Conservation (phyloP, 1,284 basidiomycete species). For the Meira miltonrushii region DNA sequence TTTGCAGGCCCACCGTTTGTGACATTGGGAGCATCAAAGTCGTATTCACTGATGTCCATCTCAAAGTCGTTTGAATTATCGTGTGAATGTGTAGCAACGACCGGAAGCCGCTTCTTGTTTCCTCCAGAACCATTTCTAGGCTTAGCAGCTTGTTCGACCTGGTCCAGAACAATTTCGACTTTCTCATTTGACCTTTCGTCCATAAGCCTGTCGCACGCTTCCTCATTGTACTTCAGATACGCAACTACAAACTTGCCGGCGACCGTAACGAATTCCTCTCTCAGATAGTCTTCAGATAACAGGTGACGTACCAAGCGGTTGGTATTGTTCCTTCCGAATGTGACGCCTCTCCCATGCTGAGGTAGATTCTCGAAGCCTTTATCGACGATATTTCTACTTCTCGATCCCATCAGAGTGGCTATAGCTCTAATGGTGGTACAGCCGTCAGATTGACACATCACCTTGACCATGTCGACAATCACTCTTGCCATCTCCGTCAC, state of each 20-base stretch:
- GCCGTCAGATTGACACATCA: slow-evolving; percentile 51
- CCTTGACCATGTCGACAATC: slow-evolving; percentile 60
- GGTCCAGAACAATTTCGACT: not conserved
- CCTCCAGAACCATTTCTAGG: too few relatives aligned
- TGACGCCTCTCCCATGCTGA: slow-evolving; percentile 60
- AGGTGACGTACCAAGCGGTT: slow-evolving; percentile 66
- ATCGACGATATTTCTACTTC: slow-evolving; percentile 57
- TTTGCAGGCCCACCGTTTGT: too few relatives aligned
- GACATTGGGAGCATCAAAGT: too few relatives aligned
- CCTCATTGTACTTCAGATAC: slow-evolving; percentile 40
- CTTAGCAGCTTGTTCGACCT: too few relatives aligned
- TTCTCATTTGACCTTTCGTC: not conserved
- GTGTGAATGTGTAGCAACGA: not conserved
- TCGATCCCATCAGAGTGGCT: slow-evolving; percentile 64
- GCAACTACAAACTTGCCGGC: slow-evolving; percentile 49
- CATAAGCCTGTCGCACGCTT: slow-evolving; percentile 12
- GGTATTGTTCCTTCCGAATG: slow-evolving; percentile 57
- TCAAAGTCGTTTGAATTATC: too few relatives aligned
- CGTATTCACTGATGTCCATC: too few relatives aligned
- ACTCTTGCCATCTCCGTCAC: slow-evolving; percentile 59
- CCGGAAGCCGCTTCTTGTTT: too few relatives aligned
- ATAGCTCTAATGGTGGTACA: slow-evolving; percentile 56
- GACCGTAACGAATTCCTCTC: slow-evolving; percentile 49
- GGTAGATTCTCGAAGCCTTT: slow-evolving; percentile 58
- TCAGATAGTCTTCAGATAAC: slow-evolving; percentile 55